Evolutionary conservation across 1,284 basidiomycete species (phyloP), one percentile per base, ranked within the genome.

Genomic region (Quambalaria eucalypti): DNA sequence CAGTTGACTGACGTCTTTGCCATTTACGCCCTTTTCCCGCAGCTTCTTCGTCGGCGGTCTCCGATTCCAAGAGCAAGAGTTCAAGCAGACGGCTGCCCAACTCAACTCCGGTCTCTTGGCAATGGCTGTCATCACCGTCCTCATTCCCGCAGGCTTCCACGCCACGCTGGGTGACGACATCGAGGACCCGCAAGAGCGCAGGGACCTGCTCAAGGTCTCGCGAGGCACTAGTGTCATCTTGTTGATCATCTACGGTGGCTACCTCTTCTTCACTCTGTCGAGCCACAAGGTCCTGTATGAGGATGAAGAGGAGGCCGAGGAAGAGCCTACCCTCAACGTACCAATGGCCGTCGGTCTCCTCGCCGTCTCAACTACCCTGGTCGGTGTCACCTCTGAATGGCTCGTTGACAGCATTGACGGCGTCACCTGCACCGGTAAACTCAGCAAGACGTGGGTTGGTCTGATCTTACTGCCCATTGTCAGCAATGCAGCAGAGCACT

Each of bases 331-430:
- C 25, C 63, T 71, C 59, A 63, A 67, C 56, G 57, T 69, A 58
- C 28, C 49, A 10, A 50, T 58, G 25, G 61, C 68, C 48, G 50
- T 61, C 39, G 54, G 58, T 29, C 50, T 64, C 4, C 58, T 71
- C 23, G 58, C 65, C 31, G 29, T 64, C 19, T 65, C 63, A 23
- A 71, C 68, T 4, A 51, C 55, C 2, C 57, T 71, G 12, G 58
- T 69, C 23, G 68, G 66, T n/a, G 67, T 71, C 29, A 71, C 68
- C 4, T 66, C 66, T 25, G 63, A 71, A 39, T 71, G 68, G 68
- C 60, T 71, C 8, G 68, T 71, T 4, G 52, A 53, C n/a, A 56
- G 66, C 5, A 62, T 71, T 55, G 55, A 66, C 44, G 65, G 61
- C 6, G 62, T 71, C 16, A 50, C 60, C 7, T 55, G 57, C 7